A percentile compares a stretch with the other conserved stretches of the same genome.
Evolutionary conservation across 129 eudicot genomes (phyloP).

Genomic region (Tanacetum coccineum): DNA sequence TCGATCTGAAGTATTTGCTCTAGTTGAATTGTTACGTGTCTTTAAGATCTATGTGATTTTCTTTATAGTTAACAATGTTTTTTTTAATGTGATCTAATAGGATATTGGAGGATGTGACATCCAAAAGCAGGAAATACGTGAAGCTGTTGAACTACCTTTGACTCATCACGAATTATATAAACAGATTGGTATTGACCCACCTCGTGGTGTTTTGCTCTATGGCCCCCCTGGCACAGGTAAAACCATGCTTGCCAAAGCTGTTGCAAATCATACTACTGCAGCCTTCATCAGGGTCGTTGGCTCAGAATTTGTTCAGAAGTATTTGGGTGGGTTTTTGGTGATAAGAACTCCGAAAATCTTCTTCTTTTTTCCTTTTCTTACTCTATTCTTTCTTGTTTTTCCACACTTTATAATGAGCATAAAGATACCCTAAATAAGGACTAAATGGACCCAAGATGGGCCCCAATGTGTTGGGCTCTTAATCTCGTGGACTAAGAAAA

Average conservation of each 20-base stretch:
- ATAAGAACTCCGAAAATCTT: too few species aligned
- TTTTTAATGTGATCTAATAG: conserved; percentile 12
- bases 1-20: background rate
- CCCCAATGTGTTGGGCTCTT: too few species aligned
- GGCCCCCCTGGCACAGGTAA: conserved; percentile 59
- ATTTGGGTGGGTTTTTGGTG: too few species aligned
- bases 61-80: conserved; percentile 5
- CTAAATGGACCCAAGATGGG: too few species aligned
- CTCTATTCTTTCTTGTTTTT: too few species aligned
- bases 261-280: conserved; percentile 45
- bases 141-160: conserved; percentile 52
- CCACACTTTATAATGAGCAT: too few species aligned
- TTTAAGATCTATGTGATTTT: background rate
- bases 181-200: conserved; percentile 54
- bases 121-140: conserved; percentile 55
- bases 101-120: conserved; percentile 59
- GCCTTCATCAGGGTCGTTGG: conserved; percentile 46
- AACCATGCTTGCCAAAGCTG: conserved; percentile 52
- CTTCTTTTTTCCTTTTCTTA: too few species aligned
- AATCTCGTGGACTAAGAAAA: too few species aligned
- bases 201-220: conserved; percentile 47
- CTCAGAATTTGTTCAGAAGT: conserved; percentile 46
- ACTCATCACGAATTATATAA: conserved; percentile 43
- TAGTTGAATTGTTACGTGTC: background rate
- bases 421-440: too few species aligned